Evolutionary conservation across 2,329 filamentous ascomycete genomes (phyloP), one percentile per base, ranked within the genome.

Genomic region (Aspergillus pseudonomiae): DNA sequence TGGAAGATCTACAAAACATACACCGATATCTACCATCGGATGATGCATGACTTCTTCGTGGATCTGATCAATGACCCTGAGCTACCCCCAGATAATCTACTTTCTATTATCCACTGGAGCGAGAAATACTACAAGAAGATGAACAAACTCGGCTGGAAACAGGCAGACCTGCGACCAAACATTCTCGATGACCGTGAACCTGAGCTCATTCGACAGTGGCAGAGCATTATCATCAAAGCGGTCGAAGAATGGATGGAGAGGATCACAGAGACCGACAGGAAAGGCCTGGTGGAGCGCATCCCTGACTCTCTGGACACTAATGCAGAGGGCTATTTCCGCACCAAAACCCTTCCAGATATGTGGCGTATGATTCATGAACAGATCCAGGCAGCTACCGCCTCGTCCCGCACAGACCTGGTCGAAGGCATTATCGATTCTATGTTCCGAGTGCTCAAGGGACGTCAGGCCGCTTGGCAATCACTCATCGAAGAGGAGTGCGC

Each of bases 311-410:
- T 97, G 66, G 93, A 97, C 75, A 88, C 88, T 71, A 93, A 96
- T 78, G 89, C 94, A 74, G 93, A 96, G 76, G 93, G 93, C 64
- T 94, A 92, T 77, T 94, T 97, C 80, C 90, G 94, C 57, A 97
- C 94, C 58, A 94, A 92, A 80, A 97, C 94, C 65, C 83, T 97
- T 60, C 91, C 94, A 61, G 94, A 97, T 73, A 91, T 98, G 84
- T 99, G 96, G 94, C 91, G 94, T 64, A 98, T 99, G 93, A 84
- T 99, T 67, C 89, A 92, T 69, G 94, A 99, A 78, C 95, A 99
- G 78, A 86, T 97, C 39, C 88, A 91, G 67, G 92, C 93, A 0
- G 94, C 94, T 5, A 89, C 89, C 46, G 91, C 92, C 72, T 97
- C 93, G 52, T 87, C 94, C 73, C 91, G 95, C 58, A 86, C 89